phyloP scores from a whole-genome alignment of 1,284 basidiomycete genomes.

The Trichosporon ovoides region DNA sequence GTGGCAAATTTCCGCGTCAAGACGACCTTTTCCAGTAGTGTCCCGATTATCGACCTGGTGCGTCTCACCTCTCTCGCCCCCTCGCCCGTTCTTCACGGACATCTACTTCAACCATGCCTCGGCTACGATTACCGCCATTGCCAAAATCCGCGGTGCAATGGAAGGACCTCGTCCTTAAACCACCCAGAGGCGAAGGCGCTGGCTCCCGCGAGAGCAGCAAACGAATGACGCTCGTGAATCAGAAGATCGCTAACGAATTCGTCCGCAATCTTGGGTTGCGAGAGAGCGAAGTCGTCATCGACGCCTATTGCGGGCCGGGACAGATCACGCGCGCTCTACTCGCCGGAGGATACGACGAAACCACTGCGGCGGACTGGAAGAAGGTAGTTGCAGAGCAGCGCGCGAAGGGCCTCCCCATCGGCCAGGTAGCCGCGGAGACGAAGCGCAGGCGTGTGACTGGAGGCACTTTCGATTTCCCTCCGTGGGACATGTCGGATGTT shows the following conservation, averaged over 20 bases:
- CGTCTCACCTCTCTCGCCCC: neutral
- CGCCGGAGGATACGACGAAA: constrained; percentile 26
- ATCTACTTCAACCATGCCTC: constrained; percentile 17
- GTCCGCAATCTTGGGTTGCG: constrained; percentile 32
- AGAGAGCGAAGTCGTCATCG: constrained; percentile 36
- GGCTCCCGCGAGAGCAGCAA: constrained; percentile 10
- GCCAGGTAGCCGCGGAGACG: neutral
- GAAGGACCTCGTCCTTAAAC: constrained; percentile 6
- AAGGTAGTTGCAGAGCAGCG: constrained; percentile 9
- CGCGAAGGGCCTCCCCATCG: neutral
- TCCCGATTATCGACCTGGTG: too few relatives aligned
- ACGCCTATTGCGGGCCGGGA: constrained; percentile 32
- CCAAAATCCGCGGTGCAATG: constrained; percentile 21
- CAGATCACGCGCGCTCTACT: constrained; percentile 34
- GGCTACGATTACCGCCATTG: constrained; percentile 34
- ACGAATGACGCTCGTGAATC: constrained; percentile 28
- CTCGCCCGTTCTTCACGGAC: neutral
- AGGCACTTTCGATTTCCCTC: constrained; percentile 8
- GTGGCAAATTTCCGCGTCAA: too few relatives aligned
- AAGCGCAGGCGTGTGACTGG: neutral
- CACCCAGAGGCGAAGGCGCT: neutral
- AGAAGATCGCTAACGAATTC: constrained; percentile 27
- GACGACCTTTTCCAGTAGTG: too few relatives aligned
- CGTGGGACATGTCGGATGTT: constrained; percentile 2
- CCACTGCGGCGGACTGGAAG: constrained; percentile 15